These are phyloP conservation scores for Stipa capillata DNA, from an alignment of 176 grass and related monocot genomes.

Conservation along the genomic window DNA sequence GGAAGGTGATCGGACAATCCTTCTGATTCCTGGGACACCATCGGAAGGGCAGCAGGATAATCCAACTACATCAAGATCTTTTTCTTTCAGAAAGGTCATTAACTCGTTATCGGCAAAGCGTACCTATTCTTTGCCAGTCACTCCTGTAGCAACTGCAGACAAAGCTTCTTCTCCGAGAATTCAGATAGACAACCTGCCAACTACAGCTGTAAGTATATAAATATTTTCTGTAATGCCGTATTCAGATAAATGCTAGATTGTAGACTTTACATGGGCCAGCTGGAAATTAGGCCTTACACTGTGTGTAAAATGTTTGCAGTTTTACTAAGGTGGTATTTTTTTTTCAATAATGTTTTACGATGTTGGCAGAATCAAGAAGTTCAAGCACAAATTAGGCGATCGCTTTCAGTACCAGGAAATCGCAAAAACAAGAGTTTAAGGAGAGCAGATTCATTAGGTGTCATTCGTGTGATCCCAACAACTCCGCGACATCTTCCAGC, in stretches of 20 bases:
- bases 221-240: background rate
- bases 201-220: constrained; percentile 48
- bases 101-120: constrained; percentile 55
- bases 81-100: constrained; percentile 84
- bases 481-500: constrained; percentile 57
- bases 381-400: constrained; percentile 73
- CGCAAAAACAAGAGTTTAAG: constrained; percentile 65
- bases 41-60: constrained; percentile 62
- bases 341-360: background rate
- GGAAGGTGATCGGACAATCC: constrained; percentile 65
- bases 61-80: constrained; percentile 35
- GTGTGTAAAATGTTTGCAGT: background rate
- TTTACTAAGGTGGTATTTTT: background rate
- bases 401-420: constrained; percentile 87
- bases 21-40: constrained; percentile 50
- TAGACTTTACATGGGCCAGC: background rate
- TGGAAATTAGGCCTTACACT: background rate
- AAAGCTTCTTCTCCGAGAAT: constrained; percentile 32
- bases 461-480: constrained; percentile 81
- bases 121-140: constrained; percentile 86
- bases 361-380: constrained; percentile 44
- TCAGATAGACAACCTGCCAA: constrained; percentile 42
- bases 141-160: constrained; percentile 42
- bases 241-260: background rate
- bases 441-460: constrained; percentile 71